Base-by-base conservation (phyloP, 2,329 filamentous ascomycete genomes). In the Claviceps pazoutovae region DNA sequence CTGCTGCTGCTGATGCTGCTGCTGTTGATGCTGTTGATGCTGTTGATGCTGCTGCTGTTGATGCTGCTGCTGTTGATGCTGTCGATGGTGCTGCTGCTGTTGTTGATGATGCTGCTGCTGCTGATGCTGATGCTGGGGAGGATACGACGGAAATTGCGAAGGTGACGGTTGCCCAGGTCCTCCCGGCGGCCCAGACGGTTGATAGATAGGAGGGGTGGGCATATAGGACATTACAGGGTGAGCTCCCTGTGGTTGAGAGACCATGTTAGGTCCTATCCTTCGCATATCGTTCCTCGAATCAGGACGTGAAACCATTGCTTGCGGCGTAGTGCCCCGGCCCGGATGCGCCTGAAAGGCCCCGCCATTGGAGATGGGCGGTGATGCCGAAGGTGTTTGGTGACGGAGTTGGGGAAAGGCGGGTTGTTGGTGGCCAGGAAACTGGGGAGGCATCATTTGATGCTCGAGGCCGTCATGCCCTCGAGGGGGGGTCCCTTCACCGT, bases 341-440 rank as follows among this genome's bases (percentile, higher is more conserved):
- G 26, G 26, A 43, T 69, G 69, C 53, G 80, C 78, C 56, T 81
- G 79, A 60, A 84, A 88, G 23, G 79, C 77, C 56, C 84, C 77
- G 56, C 84, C 84, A 62, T 89, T 94, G 49, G 79, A 78, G 58
- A 96, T 87, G 3, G 91, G 91, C 53, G 91, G 91, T 23, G 91
- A 96, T 36, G 84, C 86, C 23, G 88, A 94, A 11, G 88, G 86
- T 19, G 88, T 89, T 52, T 83, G 79, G 60, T 93, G 85, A 63
- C 87, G 79, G 57, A 95, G 83, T 60, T 91, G 87, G 57, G 87
- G 80, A 63, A 89, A 94, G n/a, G 80, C 73, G 38, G 74, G 70
- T 45, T 65, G 61, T 58, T 36, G 50, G 43, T 83, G 80, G 59
- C 80, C 76, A 55, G 86, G 86, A 59, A 81, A 80, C 58, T 88